Base-by-base conservation (phyloP, 345 rosid genomes). In the Anastatica hierochuntica region DNA sequence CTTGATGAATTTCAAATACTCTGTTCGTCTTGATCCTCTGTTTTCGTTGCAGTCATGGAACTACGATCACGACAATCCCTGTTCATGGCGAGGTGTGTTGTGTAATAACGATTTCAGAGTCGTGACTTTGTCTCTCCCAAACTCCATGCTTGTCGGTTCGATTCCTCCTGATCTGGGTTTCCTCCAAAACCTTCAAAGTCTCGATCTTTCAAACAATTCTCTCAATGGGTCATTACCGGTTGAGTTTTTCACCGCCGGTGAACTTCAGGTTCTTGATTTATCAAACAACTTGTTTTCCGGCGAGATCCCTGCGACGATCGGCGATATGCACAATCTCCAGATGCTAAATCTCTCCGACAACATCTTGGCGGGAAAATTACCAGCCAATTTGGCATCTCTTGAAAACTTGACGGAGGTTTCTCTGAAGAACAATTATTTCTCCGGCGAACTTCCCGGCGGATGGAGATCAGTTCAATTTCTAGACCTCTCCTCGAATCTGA, bases 201-300 rank as follows among this genome's bases (percentile, higher is more conserved):
- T 92, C 43, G 77, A 92, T 35, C 79, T 88, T 0, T 87, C 95
- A 21, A 84, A 79, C 73, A 92, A 88, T 72, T 88, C 77, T n/a
- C 72, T 92, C 9, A 88, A 83, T 27, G 95, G 90, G 37, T 76
- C 96, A 16, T 68, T 92, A 35, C 82, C 96, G 1, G 34, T 40
- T 18, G 66, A 85, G 10, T 49, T 92, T 39, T 81, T 85, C 70
- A 62, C 72, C 38, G 70, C 90, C 18, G 35, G 75, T 33, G 54
- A 67, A 17, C 88, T 92, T 16, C 78, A 40, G 49, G 61, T 67
- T 74, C 81, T 92, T 24, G 90, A 92, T 62, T 51, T 92, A 19
- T 92, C 98, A 7, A 75, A 74, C 31, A 90, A 90, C 75, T 76
- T 78, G 12, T 56, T 90, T 61, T 75, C 87, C 66, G 92, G 95